Percentiles rank a stretch among this genome's conserved stretches.
These are phyloP conservation scores for Craterostigma plantagineum DNA, from an alignment of 257 asterid genomes.

Conservation along the genomic window DNA sequence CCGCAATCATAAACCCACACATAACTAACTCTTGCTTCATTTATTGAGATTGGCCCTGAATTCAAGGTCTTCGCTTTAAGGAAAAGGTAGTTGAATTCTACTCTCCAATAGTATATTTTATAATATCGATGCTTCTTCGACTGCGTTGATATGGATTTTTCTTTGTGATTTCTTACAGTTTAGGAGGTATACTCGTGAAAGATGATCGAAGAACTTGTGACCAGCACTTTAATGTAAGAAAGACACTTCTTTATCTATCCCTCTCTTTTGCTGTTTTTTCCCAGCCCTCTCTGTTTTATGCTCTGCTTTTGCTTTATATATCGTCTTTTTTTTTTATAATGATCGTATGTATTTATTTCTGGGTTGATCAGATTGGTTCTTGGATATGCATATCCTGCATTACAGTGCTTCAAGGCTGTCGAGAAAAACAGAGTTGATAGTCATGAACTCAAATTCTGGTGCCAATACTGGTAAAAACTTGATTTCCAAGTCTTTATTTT, in stretches of 20 bases:
- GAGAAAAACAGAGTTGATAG: slow-evolving; percentile 63
- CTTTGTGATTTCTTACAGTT: background rate
- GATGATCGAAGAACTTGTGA: slow-evolving; percentile 65
- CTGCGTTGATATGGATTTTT: too few relatives aligned
- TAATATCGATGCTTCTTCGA: too few relatives aligned
- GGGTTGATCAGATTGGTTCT: slow-evolving; percentile 43
- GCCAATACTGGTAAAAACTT: slow-evolving; percentile 76
- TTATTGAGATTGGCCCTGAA: too few relatives aligned
- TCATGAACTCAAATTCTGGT: slow-evolving; percentile 75
- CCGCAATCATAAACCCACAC: too few relatives aligned
- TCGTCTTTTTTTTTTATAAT: too few relatives aligned
- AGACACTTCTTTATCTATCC: too few relatives aligned
- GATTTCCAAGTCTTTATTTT: background rate
- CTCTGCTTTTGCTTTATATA: background rate
- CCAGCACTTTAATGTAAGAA: slow-evolving; percentile 46
- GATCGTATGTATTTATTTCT: too few relatives aligned
- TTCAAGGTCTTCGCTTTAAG: too few relatives aligned
- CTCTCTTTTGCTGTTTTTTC: slow-evolving; percentile 10
- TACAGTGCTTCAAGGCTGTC: slow-evolving; percentile 65
- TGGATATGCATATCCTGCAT: slow-evolving; percentile 87
- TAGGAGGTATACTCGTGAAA: slow-evolving; percentile 4
- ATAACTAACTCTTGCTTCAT: too few relatives aligned
- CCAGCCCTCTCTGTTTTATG: background rate
- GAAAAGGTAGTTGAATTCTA: too few relatives aligned
- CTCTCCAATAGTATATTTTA: too few relatives aligned